Evolutionary conservation across 108 stramenopile genomes (phyloP), one percentile per base, ranked within the genome.

Genomic region (Seminavis robusta): DNA sequence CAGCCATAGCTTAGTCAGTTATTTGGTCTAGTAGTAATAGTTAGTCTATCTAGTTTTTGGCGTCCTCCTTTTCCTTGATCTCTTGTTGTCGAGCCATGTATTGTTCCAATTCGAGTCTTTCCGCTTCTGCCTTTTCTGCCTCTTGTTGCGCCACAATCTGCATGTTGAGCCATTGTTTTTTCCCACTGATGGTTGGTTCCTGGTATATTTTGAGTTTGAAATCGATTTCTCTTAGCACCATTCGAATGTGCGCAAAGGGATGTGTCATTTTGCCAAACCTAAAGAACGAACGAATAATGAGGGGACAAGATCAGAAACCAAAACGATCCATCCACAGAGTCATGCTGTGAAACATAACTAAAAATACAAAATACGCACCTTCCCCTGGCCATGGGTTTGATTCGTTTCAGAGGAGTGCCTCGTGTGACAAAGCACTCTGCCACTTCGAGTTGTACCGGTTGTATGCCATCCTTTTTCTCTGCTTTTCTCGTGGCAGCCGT

Each of bases 341-440:
- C n/a, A 2, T 1, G 20, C 17, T 33, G 0, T 16, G 27, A 17
- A 55, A 45, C 26, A 24, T 31, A 28, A 32, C 0, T 16, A 11
- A 47, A 39, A n/a, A 20, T 23, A 16, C 10, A 44, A 43, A 28
- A 32, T 55, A 77, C 80, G 63, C 53, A 79, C 86, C 83, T 62
- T 42, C 90, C 90, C 56, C 80, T 47, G n/a, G 83, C 86, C 84
- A 86, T 86, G 26, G 73, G 61, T 54, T 84, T 81, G 54, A 88
- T 73, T 19, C 86, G 71, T 73, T 77, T 81, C 60, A 88, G 57
- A 63, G 72, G 80, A n/a, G 67, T 57, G 6, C 76, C 79, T 45
- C 80, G 80, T 11, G 86, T 92, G 13, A 86, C 68, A 71, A 86
- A 92, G 61, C 90, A 88, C 46, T 92, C 90, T 7, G 80, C 83